Percentiles rank a stretch among this genome's conserved stretches.
Conservation (phyloP, 345 rosid species). For the Bretschneidera sinensis region DNA sequence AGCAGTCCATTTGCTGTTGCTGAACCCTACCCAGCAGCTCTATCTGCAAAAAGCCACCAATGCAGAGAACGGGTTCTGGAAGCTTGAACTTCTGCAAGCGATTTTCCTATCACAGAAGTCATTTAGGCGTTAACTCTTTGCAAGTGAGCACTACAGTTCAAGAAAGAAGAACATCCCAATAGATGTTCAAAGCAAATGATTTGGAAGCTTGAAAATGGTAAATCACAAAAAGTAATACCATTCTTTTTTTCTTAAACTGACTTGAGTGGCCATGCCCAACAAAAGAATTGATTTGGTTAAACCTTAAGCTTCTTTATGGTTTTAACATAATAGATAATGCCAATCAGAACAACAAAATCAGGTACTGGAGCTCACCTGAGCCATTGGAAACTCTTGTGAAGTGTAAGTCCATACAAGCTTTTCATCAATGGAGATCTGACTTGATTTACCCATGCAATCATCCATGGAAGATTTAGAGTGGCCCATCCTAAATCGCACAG, state of each 20-base stretch:
- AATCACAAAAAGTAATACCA: not conserved
- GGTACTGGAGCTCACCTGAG: slow-evolving; percentile 48
- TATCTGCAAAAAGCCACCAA: slow-evolving; percentile 74
- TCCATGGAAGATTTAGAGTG: slow-evolving; percentile 32
- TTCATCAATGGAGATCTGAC: slow-evolving; percentile 28
- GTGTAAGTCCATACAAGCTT: slow-evolving; percentile 72
- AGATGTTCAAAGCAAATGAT: not conserved
- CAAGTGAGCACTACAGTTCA: not conserved
- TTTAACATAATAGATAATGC: not conserved
- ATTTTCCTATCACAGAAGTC: slow-evolving; percentile 50
- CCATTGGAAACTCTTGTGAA: slow-evolving; percentile 85
- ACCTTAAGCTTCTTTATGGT: too few relatives aligned
- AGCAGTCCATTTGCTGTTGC: slow-evolving; percentile 72
- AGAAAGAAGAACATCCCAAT: not conserved
- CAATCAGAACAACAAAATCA: not conserved
- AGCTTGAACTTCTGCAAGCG: slow-evolving; percentile 69
- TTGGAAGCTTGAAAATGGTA: not conserved
- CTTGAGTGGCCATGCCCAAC: too few relatives aligned
- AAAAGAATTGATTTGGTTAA: too few relatives aligned
- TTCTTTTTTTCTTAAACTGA: not conserved
- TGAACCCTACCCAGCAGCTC: slow-evolving; percentile 89
- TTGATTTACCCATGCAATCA: slow-evolving; percentile 23
- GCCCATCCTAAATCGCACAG: slow-evolving; percentile 73
- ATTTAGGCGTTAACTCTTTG: not conserved
- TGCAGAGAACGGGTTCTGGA: slow-evolving; percentile 83